Evolutionary conservation across 23 red algal species (phyloP).

Genomic region (Gracilaria vermiculophylla): DNA sequence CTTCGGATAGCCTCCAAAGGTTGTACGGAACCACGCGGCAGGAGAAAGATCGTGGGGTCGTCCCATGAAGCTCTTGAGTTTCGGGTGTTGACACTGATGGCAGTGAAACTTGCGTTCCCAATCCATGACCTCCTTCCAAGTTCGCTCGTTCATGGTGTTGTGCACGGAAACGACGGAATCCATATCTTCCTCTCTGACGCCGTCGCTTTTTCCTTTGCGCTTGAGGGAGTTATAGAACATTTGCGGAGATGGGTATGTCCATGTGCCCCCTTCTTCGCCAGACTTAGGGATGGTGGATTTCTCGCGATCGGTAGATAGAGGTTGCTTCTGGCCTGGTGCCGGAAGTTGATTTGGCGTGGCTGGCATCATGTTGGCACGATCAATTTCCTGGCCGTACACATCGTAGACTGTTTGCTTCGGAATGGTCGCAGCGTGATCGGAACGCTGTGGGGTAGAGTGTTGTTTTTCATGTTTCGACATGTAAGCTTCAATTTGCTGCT

Average conservation of each 20-base stretch:
- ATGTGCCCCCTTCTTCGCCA: background rate
- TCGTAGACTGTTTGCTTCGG: conserved; percentile 48
- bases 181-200: conserved; percentile 75
- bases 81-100: conserved; percentile 55
- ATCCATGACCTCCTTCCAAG: conserved; percentile 72
- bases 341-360: conserved; percentile 77
- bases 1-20: conserved; percentile 56
- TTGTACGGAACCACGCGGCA: conserved; percentile 50
- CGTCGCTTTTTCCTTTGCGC: conserved; percentile 80
- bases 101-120: conserved; percentile 78
- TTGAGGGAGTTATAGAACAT: conserved; percentile 88
- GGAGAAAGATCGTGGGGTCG: conserved; percentile 76
- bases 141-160: conserved; percentile 86
- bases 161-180: conserved; percentile 74
- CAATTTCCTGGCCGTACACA: conserved; percentile 75
- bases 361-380: conserved; percentile 77
- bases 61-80: conserved; percentile 61
- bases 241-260: conserved; percentile 85
- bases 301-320: conserved; percentile 60
- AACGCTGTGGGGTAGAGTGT: background rate
- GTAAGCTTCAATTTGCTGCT: conserved; percentile 41
- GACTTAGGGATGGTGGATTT: conserved; percentile 74
- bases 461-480: conserved; percentile 12
- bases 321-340: conserved; percentile 65
- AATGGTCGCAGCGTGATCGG: background rate